These are phyloP conservation scores for Ophiocordyceps camponoti-floridani DNA, from an alignment of 2,329 filamentous ascomycete genomes.

Conservation along the genomic window DNA sequence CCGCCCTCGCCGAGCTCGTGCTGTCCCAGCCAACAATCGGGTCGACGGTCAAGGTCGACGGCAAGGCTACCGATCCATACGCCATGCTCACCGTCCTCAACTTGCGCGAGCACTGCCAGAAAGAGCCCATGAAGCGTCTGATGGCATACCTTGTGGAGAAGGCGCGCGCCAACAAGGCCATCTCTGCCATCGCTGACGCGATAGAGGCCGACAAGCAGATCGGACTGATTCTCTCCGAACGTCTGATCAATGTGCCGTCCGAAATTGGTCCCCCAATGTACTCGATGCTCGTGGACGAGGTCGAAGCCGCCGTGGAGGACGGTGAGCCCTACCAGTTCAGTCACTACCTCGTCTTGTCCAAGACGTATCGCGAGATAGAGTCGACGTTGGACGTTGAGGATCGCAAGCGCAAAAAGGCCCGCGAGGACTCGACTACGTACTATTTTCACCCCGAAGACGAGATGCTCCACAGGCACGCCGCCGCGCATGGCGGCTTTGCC, in stretches of 20 bases:
- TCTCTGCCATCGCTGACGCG: constrained; percentile 40
- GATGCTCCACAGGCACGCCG: constrained; percentile 58
- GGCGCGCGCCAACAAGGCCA: constrained; percentile 31
- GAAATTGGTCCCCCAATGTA: constrained; percentile 90
- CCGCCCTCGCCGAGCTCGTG: constrained; percentile 69
- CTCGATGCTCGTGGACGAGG: constrained; percentile 81
- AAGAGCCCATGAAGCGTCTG: constrained; percentile 52
- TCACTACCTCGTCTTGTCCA: constrained; percentile 82
- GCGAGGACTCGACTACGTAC: constrained; percentile 45
- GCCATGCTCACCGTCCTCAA: constrained; percentile 84
- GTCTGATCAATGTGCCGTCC: constrained; percentile 90
- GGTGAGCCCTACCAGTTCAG: constrained; percentile 85
- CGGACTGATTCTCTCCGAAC: constrained; percentile 77
- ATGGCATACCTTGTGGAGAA: constrained; percentile 50
- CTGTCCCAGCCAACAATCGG: constrained; percentile 75
- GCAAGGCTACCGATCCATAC: constrained; percentile 81
- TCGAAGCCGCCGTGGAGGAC: constrained; percentile 73
- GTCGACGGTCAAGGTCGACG: constrained; percentile 93
- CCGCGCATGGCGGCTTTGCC: constrained; percentile 51
- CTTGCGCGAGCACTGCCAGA: constrained; percentile 58
- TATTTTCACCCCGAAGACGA: constrained; percentile 97
- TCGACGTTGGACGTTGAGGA: constrained; percentile 56
- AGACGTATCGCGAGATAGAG: constrained; percentile 78
- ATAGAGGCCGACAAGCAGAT: constrained; percentile 40
- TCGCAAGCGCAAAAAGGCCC: constrained; percentile 45